Conservation (phyloP, 2,329 filamentous ascomycete species). For the Clonostachys solani region DNA sequence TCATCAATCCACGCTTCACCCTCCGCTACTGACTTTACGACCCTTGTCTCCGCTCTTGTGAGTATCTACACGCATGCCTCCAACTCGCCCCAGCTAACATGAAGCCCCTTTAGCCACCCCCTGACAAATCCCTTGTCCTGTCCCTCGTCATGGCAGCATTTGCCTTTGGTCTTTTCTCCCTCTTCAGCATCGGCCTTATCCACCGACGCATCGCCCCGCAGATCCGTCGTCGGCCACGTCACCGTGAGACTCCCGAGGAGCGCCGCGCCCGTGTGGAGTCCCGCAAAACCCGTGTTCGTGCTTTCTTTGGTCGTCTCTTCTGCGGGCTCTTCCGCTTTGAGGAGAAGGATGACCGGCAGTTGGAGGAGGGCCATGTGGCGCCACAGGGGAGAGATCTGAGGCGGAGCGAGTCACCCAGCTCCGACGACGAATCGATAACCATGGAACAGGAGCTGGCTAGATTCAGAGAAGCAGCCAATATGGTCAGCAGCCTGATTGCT, state of each 20-base stretch:
- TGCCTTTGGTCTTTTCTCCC: constrained; percentile 15
- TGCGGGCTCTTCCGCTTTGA: constrained; percentile 16
- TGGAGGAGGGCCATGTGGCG: background rate
- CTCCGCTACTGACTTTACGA: background rate
- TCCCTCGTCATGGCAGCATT: constrained; percentile 14
- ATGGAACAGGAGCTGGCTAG: constrained; percentile 45
- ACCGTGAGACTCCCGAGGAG: constrained; percentile 14
- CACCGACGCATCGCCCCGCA: constrained; percentile 12
- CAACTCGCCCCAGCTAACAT: constrained; percentile 2
- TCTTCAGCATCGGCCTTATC: constrained; percentile 14
- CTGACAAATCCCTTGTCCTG: constrained; percentile 10
- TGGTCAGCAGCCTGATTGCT: constrained; percentile 40
- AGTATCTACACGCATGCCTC: background rate
- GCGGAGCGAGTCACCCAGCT: constrained; percentile 3
- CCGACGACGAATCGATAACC: constrained; percentile 10
- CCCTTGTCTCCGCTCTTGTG: background rate
- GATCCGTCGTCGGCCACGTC: constrained; percentile 14
- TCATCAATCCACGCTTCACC: background rate
- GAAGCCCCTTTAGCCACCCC: constrained; percentile 3
- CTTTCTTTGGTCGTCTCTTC: constrained; percentile 22
- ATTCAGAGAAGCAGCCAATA: constrained; percentile 38
- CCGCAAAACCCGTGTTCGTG: constrained; percentile 12
- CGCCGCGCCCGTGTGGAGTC: constrained; percentile 16
- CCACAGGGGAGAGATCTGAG: constrained; percentile 2
- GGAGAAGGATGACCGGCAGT: constrained; percentile 18